Conservation (phyloP, 2,329 filamentous ascomycete species). For the Didymosphaeria variabile region DNA sequence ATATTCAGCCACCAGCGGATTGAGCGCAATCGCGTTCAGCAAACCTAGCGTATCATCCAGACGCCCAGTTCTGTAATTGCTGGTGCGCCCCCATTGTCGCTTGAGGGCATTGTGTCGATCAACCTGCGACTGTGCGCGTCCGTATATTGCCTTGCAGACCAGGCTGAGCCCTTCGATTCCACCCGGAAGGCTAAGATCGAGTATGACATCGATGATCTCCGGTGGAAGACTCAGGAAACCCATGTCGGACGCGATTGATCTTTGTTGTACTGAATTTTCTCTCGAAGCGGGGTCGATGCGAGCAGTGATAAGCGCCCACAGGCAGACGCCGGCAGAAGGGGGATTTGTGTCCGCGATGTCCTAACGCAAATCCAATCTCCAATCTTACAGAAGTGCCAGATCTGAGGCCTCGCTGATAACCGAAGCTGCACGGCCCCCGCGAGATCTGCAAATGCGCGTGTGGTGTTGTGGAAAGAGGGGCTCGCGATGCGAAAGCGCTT, state of each 20-base stretch:
- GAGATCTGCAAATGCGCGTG: neutral
- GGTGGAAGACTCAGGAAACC: slow-evolving; percentile 42
- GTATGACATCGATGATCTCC: slow-evolving; percentile 45
- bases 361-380: neutral
- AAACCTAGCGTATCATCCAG: slow-evolving; percentile 34
- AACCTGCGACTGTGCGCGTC: slow-evolving; percentile 37
- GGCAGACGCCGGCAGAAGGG: neutral
- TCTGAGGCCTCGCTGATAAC: neutral
- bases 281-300: neutral
- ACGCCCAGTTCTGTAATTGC: slow-evolving; percentile 23
- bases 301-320: neutral
- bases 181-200: slow-evolving; percentile 35
- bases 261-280: neutral
- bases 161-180: slow-evolving; percentile 43
- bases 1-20: slow-evolving; percentile 42
- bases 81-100: slow-evolving; percentile 34
- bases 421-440: neutral
- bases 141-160: slow-evolving; percentile 40
- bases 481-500: neutral
- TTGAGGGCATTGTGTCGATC: slow-evolving; percentile 38
- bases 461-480: neutral
- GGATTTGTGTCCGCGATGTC: neutral
- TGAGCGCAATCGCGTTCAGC: slow-evolving; percentile 35
- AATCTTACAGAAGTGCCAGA: neutral
- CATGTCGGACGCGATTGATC: slow-evolving; percentile 28